These are phyloP conservation scores for Lentinula sp. DNA, from an alignment of 768 basidiomycete species.

Conservation along the genomic window DNA sequence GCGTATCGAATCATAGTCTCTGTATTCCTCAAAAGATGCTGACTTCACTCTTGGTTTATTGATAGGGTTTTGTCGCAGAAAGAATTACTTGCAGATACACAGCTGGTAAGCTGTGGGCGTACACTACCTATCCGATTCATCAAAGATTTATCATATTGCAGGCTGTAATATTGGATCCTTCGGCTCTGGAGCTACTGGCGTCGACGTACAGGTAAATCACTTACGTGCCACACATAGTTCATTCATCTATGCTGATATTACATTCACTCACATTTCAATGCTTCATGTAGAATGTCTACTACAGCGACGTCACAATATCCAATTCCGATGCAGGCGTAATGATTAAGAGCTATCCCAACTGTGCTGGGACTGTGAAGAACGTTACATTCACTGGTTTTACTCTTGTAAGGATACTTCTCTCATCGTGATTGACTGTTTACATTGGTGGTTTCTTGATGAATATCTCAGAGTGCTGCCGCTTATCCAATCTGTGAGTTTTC, in stretches of 20 bases:
- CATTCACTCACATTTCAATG: too few species aligned
- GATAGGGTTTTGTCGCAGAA: constrained; percentile 14
- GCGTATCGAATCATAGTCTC: background rate
- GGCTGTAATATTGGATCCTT: constrained; percentile 20
- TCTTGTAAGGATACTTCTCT: constrained; percentile 1
- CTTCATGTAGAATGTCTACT: constrained; percentile 11
- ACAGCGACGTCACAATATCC: constrained; percentile 15
- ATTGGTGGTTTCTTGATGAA: background rate
- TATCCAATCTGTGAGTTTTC: constrained; percentile 9
- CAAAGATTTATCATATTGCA: background rate
- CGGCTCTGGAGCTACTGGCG: constrained; percentile 14
- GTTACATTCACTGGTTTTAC: constrained; percentile 14
- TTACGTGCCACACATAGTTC: background rate
- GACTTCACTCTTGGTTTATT: too few species aligned
- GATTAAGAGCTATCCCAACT: constrained; percentile 18
- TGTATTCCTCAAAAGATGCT: too few species aligned
- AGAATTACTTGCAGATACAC: constrained; percentile 14
- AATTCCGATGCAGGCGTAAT: constrained; percentile 18
- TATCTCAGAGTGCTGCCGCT: background rate
- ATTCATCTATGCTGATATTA: too few species aligned
- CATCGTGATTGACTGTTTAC: background rate
- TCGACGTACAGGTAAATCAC: constrained; percentile 10
- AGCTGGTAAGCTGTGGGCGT: background rate
- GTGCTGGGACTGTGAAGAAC: constrained; percentile 15
- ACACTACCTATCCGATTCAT: background rate